A percentile compares a stretch with the other conserved stretches of the same genome.
Conservation (phyloP, 2,329 filamentous ascomycete species). For the Sphaerulina musiva region DNA sequence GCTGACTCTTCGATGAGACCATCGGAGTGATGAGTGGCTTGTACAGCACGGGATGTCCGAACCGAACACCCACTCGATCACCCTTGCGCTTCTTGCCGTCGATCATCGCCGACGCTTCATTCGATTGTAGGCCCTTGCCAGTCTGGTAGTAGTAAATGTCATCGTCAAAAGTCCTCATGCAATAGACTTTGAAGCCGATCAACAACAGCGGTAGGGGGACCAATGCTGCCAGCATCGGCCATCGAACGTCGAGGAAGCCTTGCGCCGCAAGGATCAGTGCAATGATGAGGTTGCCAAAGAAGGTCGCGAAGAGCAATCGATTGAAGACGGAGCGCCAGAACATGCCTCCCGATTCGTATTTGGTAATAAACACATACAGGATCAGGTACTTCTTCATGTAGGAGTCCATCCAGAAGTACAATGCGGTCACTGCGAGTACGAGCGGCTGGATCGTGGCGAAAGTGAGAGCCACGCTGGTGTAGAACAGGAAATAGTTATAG, state of each 20-base stretch:
- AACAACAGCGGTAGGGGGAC: slow-evolving; percentile 69
- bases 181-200: slow-evolving; percentile 80
- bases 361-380: slow-evolving; percentile 88
- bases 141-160: slow-evolving; percentile 76
- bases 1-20: slow-evolving; percentile 86
- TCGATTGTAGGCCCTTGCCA: slow-evolving; percentile 47
- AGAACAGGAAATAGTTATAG: slow-evolving; percentile 97
- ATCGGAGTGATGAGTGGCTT: slow-evolving; percentile 86
- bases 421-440: slow-evolving; percentile 73
- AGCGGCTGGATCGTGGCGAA: slow-evolving; percentile 83
- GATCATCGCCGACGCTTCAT: slow-evolving; percentile 24
- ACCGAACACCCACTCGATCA: slow-evolving; percentile 68
- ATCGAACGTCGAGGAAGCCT: slow-evolving; percentile 29
- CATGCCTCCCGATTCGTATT: slow-evolving; percentile 87
- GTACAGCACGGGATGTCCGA: slow-evolving; percentile 87
- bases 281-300: slow-evolving; percentile 72
- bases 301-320: slow-evolving; percentile 74
- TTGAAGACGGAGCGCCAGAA: slow-evolving; percentile 93
- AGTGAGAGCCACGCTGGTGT: slow-evolving; percentile 79
- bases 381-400: slow-evolving; percentile 93
- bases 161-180: slow-evolving; percentile 66
- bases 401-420: slow-evolving; percentile 84
- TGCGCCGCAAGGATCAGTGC: slow-evolving; percentile 65
- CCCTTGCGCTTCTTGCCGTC: slow-evolving; percentile 43
- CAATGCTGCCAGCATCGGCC: slow-evolving; percentile 59